Percentiles rank a stretch among this genome's conserved stretches.
These are phyloP conservation scores for Panicum miliaceum DNA, from an alignment of 176 grass and related monocot genomes.

Conservation along the genomic window DNA sequence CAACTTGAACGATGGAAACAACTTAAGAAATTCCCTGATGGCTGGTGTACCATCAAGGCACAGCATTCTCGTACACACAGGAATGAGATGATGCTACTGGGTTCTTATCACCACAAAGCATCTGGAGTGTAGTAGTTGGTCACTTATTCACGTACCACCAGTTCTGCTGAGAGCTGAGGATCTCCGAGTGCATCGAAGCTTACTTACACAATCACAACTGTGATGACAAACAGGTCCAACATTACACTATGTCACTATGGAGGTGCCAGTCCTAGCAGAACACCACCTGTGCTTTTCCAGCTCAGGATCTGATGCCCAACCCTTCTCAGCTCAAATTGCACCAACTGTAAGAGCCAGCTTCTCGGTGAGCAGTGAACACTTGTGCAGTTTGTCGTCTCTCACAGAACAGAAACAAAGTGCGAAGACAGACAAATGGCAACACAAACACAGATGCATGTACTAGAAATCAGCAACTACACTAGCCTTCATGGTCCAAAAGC, in stretches of 20 bases:
- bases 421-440: neutral
- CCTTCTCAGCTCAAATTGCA: neutral
- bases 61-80: neutral
- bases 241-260: neutral
- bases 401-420: neutral
- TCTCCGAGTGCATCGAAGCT: no score
- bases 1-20: neutral
- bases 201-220: neutral
- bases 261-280: no score
- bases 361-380: neutral
- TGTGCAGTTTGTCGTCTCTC: neutral
- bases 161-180: neutral
- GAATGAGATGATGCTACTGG: neutral
- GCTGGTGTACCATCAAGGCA: neutral
- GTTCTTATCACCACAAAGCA: neutral
- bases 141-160: neutral
- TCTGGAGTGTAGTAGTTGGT: neutral
- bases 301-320: no score
- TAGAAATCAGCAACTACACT: constrained; percentile 26
- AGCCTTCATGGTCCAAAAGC: constrained; percentile 18
- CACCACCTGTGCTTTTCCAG: no score
- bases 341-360: neutral
- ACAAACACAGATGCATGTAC: neutral
- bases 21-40: neutral
- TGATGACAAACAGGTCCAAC: neutral